Percentiles rank a stretch among this genome's conserved stretches.
Conservation (phyloP, 257 asterid genomes). For the Forsythia suspensa region DNA sequence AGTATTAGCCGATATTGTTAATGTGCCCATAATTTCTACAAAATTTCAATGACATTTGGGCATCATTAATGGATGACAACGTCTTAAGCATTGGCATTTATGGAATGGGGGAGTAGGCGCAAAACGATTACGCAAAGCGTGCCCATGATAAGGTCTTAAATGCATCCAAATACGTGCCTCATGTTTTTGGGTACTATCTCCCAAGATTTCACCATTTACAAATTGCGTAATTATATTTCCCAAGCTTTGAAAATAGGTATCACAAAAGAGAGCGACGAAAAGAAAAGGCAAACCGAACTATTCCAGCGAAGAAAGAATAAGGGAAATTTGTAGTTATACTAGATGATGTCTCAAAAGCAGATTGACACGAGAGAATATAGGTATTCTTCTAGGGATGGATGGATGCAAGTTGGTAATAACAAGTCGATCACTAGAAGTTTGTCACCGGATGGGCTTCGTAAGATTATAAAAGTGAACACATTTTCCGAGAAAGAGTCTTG, state of each 20-base stretch:
- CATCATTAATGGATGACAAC: constrained; percentile 21
- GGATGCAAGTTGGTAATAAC: constrained; percentile 33
- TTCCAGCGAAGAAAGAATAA: constrained; percentile 11
- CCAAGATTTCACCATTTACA: too few species aligned
- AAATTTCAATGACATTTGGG: constrained; percentile 23
- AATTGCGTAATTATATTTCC: constrained; percentile 22
- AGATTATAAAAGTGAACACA: constrained; percentile 22
- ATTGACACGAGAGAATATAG: constrained; percentile 28
- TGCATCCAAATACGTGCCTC: constrained; percentile 20
- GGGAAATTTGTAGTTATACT: constrained; percentile 26
- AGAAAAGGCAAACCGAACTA: constrained; percentile 22
- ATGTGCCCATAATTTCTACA: constrained; percentile 13
- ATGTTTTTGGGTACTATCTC: constrained; percentile 25
- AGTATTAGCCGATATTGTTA: too few species aligned
- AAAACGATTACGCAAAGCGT: constrained; percentile 31
- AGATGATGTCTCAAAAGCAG: constrained; percentile 25
- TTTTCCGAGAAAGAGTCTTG: constrained; percentile 26
- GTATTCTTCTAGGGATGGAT: constrained; percentile 18
- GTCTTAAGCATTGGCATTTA: constrained; percentile 26
- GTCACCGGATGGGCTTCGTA: constrained; percentile 27
- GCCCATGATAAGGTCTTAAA: constrained; percentile 25
- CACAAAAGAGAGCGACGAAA: constrained; percentile 21
- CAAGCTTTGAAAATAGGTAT: constrained; percentile 16
- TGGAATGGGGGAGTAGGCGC: constrained; percentile 34
- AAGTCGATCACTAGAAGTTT: constrained; percentile 25